Percentiles rank a stretch among this genome's conserved stretches.
These are phyloP conservation scores for Pseudogymnoascus sp. DNA, from an alignment of 2,329 filamentous ascomycete genomes.

Conservation along the genomic window DNA sequence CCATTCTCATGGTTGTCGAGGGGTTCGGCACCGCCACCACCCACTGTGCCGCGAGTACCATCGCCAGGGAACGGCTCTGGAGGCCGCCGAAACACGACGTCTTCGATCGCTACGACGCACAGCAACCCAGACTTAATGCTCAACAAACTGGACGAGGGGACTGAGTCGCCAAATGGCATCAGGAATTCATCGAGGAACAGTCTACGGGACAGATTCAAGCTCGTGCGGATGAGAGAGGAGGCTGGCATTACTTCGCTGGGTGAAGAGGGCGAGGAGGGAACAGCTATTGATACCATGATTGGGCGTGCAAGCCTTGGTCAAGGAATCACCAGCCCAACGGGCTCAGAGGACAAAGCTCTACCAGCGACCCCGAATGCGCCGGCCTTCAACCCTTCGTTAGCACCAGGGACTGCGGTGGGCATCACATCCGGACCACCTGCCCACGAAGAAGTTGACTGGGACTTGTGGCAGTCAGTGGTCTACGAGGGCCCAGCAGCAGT, in stretches of 20 bases:
- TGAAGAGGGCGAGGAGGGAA: slow-evolving; percentile 36
- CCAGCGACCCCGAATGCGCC: slow-evolving; percentile 44
- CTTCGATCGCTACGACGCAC: slow-evolving; percentile 67
- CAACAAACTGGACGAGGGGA: slow-evolving; percentile 69
- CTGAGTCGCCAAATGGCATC: slow-evolving; percentile 45
- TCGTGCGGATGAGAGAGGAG: slow-evolving; percentile 67
- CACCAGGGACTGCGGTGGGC: slow-evolving; percentile 79
- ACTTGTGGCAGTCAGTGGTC: slow-evolving; percentile 92
- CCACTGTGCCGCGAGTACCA: slow-evolving; percentile 31
- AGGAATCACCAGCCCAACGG: slow-evolving; percentile 34
- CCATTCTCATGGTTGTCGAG: slow-evolving; percentile 82
- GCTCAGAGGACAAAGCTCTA: slow-evolving; percentile 20
- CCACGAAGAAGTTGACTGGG: slow-evolving; percentile 85
- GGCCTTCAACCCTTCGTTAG: slow-evolving; percentile 59
- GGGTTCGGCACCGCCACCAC: slow-evolving; percentile 49
- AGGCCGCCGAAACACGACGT: slow-evolving; percentile 63
- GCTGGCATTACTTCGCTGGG: slow-evolving; percentile 46
- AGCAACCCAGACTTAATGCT: slow-evolving; percentile 78
- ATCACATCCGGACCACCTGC: slow-evolving; percentile 68
- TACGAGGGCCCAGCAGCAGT: slow-evolving; percentile 89
- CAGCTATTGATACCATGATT: slow-evolving; percentile 34
- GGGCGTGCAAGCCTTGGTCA: slow-evolving; percentile 34
- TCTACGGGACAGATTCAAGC: slow-evolving; percentile 70
- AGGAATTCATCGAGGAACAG: slow-evolving; percentile 48
- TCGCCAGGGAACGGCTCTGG: slow-evolving; percentile 23